Evolutionary conservation across 805 yeast species (phyloP), one percentile per base, ranked within the genome.

Genomic region (Starmerella riodocensis): DNA sequence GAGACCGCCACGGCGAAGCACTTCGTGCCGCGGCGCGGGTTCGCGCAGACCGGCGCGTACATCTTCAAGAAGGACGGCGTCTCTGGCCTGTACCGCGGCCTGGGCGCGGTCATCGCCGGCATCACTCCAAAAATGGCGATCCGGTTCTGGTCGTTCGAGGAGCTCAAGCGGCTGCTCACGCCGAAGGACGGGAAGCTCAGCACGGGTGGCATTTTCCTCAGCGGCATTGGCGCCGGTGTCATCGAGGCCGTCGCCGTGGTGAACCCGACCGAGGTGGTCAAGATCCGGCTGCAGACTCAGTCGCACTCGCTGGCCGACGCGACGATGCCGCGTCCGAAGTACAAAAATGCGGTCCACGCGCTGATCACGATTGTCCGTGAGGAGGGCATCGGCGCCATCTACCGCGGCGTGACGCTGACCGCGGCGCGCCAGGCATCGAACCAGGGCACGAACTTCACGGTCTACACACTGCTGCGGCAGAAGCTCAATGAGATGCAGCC

Each of bases 81-180:
- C 45, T 65, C 83, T 39, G 88, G 95, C 4, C 70, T 88, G 20
- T 88, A 88, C 66, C 86, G 88, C 60, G 98, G 98, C 41, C 70
- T 88, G 38, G 96, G 96, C 22, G 97, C 98, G 18, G 98, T 88
- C 42, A 82, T 85, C 43, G 81, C 88, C 56, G 98, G 98, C 42
- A 88, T 88, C 55, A 94, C 88, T 37, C 98, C 98, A 42, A 88
- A 88, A 60, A 88, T 88, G 98, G 97, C 95, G 26, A 82, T 88
- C 50, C 72, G 98, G 57, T 88, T 88, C 66, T 79, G 94, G 30
- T 81, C 96, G 3, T 88, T 85, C 59, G 97, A 88, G 64, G 78
- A 76, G 55, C 83, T 79, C 67, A 77, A 93, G 62, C 67, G 76
- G 11, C 59, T 74, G 42, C 68, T 88, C 47, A 71, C 73, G 27